Percentiles rank a stretch among this genome's conserved stretches.
Evolutionary conservation across 1,284 basidiomycete species (phyloP).

Genomic region (Apiotrichum gracile): DNA sequence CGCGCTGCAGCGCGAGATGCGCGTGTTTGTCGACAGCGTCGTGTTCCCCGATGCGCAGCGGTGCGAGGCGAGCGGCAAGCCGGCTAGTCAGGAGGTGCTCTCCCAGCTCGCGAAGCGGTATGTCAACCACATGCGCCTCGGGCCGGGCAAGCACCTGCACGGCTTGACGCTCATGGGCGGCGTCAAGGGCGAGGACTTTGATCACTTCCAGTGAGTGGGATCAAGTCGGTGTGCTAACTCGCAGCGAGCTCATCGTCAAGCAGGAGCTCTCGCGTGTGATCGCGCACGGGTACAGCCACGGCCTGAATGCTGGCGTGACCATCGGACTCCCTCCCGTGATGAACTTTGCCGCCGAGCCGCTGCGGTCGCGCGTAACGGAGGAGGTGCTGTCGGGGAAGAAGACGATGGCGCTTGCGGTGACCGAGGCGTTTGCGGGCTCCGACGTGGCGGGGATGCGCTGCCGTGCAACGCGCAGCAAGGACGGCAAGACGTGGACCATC

Average conservation of each 20-base stretch:
- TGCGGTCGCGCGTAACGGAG: slow-evolving; percentile 59
- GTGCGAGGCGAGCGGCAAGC: slow-evolving; percentile 71
- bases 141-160: slow-evolving; percentile 69
- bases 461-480: slow-evolving; percentile 72
- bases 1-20: slow-evolving; percentile 49
- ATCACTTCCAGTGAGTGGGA: slow-evolving; percentile 71
- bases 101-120: slow-evolving; percentile 56
- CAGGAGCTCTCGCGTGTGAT: slow-evolving; percentile 77
- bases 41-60: slow-evolving; percentile 54
- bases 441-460: slow-evolving; percentile 81
- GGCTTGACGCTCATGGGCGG: slow-evolving; percentile 78
- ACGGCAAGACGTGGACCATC: slow-evolving; percentile 67
- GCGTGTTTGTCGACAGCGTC: slow-evolving; percentile 55
- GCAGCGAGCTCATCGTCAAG: slow-evolving; percentile 70
- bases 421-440: slow-evolving; percentile 83
- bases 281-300: slow-evolving; percentile 80
- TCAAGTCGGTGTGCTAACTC: no score
- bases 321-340: slow-evolving; percentile 61
- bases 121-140: slow-evolving; percentile 83
- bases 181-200: slow-evolving; percentile 80
- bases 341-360: slow-evolving; percentile 55
- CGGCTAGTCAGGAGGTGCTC: slow-evolving; percentile 49
- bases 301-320: slow-evolving; percentile 65
- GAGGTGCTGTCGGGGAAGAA: slow-evolving; percentile 65
- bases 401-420: slow-evolving; percentile 75